Evolutionary conservation across 371 early-diverging fungal genomes (phyloP).

Genomic region (Funneliformis caledonium): DNA sequence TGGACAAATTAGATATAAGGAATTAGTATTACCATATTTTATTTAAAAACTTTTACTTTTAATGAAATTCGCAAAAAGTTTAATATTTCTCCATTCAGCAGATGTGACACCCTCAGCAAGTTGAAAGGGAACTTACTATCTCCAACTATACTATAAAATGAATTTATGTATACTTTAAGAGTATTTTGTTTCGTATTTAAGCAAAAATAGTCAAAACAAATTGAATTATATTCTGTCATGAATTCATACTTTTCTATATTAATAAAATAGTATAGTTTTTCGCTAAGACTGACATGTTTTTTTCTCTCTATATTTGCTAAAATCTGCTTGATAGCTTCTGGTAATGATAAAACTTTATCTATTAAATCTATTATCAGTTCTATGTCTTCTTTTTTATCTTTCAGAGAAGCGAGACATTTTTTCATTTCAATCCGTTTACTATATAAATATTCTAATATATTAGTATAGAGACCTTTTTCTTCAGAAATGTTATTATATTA

Average conservation of each 20-base stretch:
- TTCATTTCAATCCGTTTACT: neutral
- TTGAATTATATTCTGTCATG: no score
- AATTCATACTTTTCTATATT: no score
- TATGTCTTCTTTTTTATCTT: slow-evolving; percentile 22
- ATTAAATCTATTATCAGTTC: neutral
- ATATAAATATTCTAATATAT: no score
- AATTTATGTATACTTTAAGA: slow-evolving; percentile 23
- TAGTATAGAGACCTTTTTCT: no score
- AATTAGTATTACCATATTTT: no score
- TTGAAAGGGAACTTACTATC: no score
- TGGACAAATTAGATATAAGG: slow-evolving; percentile 6
- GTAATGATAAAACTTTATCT: no score
- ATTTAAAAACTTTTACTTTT: neutral
- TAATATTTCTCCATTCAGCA: slow-evolving; percentile 17
- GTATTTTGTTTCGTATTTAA: neutral
- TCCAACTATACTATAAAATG: neutral
- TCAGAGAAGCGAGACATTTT: slow-evolving; percentile 3
- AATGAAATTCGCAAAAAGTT: slow-evolving; percentile 28
- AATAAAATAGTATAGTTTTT: neutral
- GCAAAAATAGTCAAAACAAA: neutral
- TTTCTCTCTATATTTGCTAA: neutral
- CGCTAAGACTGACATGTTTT: neutral
- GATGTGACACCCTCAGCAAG: slow-evolving; percentile 6
- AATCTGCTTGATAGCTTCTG: slow-evolving; percentile 6
- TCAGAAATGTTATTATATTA: no score